Evolutionary conservation across 768 basidiomycete species (phyloP).

Genomic region (Psilocybe sp.): DNA sequence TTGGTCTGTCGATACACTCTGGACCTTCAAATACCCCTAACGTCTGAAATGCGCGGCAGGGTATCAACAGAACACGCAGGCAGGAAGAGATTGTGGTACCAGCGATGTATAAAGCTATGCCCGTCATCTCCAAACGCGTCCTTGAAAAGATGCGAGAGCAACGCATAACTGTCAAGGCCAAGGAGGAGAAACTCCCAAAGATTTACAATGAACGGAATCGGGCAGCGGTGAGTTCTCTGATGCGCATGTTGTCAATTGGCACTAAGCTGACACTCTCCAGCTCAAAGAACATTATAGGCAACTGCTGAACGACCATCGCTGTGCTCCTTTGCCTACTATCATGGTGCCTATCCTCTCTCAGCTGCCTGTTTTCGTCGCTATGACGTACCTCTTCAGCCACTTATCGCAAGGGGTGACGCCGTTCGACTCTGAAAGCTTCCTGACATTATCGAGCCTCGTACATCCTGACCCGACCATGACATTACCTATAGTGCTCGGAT

Average conservation of each 20-base stretch:
- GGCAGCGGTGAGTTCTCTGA: conserved; percentile 38
- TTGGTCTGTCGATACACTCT: conserved; percentile 27
- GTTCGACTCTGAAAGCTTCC: conserved; percentile 74
- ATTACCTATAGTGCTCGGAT: conserved; percentile 68
- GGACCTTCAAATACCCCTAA: conserved; percentile 6
- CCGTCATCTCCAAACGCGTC: conserved; percentile 36
- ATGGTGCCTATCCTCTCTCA: conserved; percentile 62
- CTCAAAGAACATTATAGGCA: conserved; percentile 53
- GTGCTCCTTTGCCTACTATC: conserved; percentile 56
- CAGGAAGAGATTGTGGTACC: conserved; percentile 63
- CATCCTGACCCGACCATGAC: conserved; percentile 70
- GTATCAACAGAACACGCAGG: conserved; percentile 56
- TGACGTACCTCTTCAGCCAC: conserved; percentile 54
- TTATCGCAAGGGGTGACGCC: conserved; percentile 59
- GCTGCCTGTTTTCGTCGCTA: conserved; percentile 69
- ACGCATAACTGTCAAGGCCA: conserved; percentile 46
- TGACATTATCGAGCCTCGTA: conserved; percentile 67
- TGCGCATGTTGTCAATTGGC: neutral
- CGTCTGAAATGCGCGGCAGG: conserved; percentile 35
- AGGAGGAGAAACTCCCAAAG: conserved; percentile 47
- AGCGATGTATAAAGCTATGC: conserved; percentile 48
- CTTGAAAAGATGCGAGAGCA: conserved; percentile 49
- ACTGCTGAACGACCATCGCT: conserved; percentile 57
- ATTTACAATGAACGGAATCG: conserved; percentile 47
- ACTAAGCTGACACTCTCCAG: conserved; percentile 27